Evolutionary conservation across 345 rosid genomes (phyloP), one percentile per base, ranked within the genome.

Genomic region (Clarkia xantiana): DNA sequence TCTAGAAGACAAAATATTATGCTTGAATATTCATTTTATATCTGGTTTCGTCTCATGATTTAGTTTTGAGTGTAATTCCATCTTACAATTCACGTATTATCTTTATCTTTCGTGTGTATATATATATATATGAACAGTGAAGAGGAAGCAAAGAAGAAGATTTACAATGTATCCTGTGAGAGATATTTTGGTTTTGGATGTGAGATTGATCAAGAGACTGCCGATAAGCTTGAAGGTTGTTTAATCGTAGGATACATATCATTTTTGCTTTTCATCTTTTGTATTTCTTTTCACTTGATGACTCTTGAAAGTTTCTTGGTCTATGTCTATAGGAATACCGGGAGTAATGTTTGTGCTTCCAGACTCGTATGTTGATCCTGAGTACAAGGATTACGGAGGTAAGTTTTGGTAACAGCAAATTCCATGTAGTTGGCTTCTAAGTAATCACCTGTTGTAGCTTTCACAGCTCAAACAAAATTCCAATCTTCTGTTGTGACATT

Each of bases 101-200:
- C 49, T 18, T 15, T 47, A 11, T 45, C 5, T 2, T 29, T 19
- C 53, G 4, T 47, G 18, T n/a, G 63, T 44, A 39, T 60, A 46
- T 48, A 57, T 22, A 17, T 52, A 18, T 39, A 40, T 43, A 11
- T 47, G 1, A 29, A 5, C 54, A 91, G 96, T 54, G 90, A 80
- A 71, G 96, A 84, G 62, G 98, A 91, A 64, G 94, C 98, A 0
- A 93, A 80, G 74, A 71, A 74, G 76, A 71, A 76, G 67, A 87
- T 93, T 43, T 93, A 87, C 62, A 93, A 93, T 54, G 95, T 87
- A 42, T 93, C 94, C 0, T 93, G 95, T n/a, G 99, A 86, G 67
- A 84, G 94, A 64, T 91, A 91, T 62, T 69, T 87, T 51, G 98
- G 96, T 6, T 91, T 91, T 39, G 98, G 98, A 9, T 80, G 94